Conservation (phyloP, 306 rosid species). For the Cicer bijugum region DNA sequence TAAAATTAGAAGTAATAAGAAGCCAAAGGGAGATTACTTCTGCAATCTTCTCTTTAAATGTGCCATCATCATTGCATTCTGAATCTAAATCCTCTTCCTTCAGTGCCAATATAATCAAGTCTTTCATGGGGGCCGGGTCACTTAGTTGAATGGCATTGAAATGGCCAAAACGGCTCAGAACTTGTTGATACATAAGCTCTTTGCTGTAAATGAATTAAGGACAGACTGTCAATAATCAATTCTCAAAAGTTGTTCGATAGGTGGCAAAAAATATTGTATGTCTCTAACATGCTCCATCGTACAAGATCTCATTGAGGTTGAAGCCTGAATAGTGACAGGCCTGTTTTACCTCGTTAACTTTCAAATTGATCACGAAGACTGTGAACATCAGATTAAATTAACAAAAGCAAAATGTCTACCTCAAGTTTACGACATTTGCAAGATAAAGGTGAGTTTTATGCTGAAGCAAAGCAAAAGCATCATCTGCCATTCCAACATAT, state of each 20-base stretch:
- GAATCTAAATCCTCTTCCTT: slow-evolving; percentile 75
- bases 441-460: slow-evolving; percentile 91
- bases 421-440: slow-evolving; percentile 82
- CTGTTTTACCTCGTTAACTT: neutral
- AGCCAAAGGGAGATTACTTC: slow-evolving; percentile 65
- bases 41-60: slow-evolving; percentile 71
- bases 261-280: slow-evolving; percentile 6
- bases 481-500: slow-evolving; percentile 96
- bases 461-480: slow-evolving; percentile 83
- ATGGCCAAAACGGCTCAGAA: slow-evolving; percentile 76
- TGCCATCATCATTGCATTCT: slow-evolving; percentile 59
- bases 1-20: slow-evolving; percentile 10
- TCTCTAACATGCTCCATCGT: slow-evolving; percentile 14
- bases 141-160: slow-evolving; percentile 87
- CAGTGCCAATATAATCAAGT: slow-evolving; percentile 78
- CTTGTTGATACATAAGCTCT: slow-evolving; percentile 99
- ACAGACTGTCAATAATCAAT: slow-evolving; percentile 30
- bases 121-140: slow-evolving; percentile 76
- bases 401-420: slow-evolving; percentile 57
- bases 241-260: neutral
- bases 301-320: neutral
- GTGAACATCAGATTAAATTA: slow-evolving; percentile 22
- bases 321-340: neutral
- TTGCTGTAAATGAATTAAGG: slow-evolving; percentile 63
- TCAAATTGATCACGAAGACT: neutral